Conservation (phyloP, 805 yeast genomes). For the Teunomyces kruisii region DNA sequence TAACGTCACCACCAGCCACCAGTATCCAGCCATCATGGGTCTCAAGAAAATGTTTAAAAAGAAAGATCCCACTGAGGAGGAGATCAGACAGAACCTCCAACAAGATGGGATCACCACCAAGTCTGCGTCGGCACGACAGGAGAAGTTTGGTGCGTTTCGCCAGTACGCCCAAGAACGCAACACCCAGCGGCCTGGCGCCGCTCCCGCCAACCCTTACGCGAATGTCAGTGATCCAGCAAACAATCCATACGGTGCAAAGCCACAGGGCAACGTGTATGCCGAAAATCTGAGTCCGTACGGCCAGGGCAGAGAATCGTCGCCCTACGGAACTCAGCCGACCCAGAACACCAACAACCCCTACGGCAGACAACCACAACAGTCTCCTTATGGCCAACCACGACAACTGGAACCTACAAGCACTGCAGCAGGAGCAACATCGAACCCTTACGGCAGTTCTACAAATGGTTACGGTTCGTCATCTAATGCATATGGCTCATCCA, state of each 20-base stretch:
- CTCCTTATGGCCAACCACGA: neutral
- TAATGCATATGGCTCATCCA: neutral
- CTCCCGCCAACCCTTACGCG: slow-evolving; percentile 44
- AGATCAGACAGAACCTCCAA: slow-evolving; percentile 40
- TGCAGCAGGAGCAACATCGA: neutral
- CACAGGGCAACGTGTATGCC: neutral
- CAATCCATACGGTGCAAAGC: slow-evolving; percentile 6
- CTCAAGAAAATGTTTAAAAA: slow-evolving; percentile 45
- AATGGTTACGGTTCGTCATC: neutral
- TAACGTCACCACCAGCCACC: too few species aligned
- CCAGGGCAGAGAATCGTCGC: slow-evolving; percentile 1
- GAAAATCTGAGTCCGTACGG: slow-evolving; percentile 8
- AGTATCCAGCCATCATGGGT: slow-evolving; percentile 36
- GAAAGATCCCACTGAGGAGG: slow-evolving; percentile 52
- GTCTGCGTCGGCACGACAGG: slow-evolving; percentile 30
- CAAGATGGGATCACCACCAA: slow-evolving; percentile 43
- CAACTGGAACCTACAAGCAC: neutral
- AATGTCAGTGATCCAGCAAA: slow-evolving; percentile 16
- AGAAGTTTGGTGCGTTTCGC: slow-evolving; percentile 52
- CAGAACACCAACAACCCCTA: neutral
- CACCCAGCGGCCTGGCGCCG: slow-evolving; percentile 32
- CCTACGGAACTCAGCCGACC: neutral
- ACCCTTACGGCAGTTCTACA: neutral
- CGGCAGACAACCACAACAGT: neutral
- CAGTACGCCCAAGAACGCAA: slow-evolving; percentile 48